Conservation (phyloP, 2,329 filamentous ascomycete species). For the Cryphonectria naterciae region DNA sequence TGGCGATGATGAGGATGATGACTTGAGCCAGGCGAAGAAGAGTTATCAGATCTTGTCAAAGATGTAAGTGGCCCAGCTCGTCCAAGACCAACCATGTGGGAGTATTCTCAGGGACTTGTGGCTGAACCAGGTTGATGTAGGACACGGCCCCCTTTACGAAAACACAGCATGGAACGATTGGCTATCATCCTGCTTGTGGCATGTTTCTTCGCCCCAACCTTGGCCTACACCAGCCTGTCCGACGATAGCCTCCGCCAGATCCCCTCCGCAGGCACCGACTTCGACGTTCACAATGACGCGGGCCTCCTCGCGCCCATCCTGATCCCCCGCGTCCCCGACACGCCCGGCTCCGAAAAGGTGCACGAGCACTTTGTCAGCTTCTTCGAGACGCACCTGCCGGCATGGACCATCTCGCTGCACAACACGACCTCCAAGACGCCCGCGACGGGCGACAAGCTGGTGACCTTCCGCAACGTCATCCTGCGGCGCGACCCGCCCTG, state of each 20-base stretch:
- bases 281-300: constrained; percentile 67
- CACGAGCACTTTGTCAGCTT: constrained; percentile 75
- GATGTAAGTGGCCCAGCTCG: background rate
- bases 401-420: constrained; percentile 73
- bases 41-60: background rate
- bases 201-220: constrained; percentile 20
- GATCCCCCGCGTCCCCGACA: constrained; percentile 74
- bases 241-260: constrained; percentile 44
- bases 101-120: background rate
- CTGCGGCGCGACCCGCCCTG: constrained; percentile 79
- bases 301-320: constrained; percentile 75
- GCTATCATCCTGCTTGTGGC: constrained; percentile 22
- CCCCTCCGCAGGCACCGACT: constrained; percentile 66
- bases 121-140: background rate
- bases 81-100: background rate
- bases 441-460: constrained; percentile 59
- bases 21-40: background rate
- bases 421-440: constrained; percentile 77
- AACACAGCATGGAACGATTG: constrained; percentile 1
- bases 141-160: background rate
- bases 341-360: constrained; percentile 66
- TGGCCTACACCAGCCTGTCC: constrained; percentile 35
- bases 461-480: constrained; percentile 80
- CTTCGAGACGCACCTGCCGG: constrained; percentile 67
- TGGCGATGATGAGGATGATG: background rate